Conservation (phyloP, 2,329 filamentous ascomycete species). For the Moelleriella libera region DNA sequence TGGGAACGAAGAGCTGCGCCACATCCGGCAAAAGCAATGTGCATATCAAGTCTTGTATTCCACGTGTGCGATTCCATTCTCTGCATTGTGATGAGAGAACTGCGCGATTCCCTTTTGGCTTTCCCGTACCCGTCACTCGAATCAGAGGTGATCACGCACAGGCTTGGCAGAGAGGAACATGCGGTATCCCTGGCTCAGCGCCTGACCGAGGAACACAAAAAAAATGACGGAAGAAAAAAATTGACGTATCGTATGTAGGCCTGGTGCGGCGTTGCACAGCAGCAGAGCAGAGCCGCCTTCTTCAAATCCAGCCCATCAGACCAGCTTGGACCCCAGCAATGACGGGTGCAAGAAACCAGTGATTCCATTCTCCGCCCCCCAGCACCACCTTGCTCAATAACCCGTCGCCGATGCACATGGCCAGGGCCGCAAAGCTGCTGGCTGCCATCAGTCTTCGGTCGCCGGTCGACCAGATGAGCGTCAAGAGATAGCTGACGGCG, state of each 20-base stretch:
- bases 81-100: too few relatives aligned
- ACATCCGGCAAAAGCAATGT: too few relatives aligned
- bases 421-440: slow-evolving; percentile 1
- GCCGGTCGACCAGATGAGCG: slow-evolving; percentile 6
- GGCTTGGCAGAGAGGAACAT: too few relatives aligned
- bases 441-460: slow-evolving; percentile 4
- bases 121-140: too few relatives aligned
- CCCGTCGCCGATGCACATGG: slow-evolving; percentile 6
- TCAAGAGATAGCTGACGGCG: slow-evolving; percentile 7
- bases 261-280: neutral
- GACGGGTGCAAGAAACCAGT: slow-evolving; percentile 8
- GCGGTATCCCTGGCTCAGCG: too few relatives aligned
- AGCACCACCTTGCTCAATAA: slow-evolving; percentile 6
- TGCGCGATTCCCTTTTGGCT: too few relatives aligned
- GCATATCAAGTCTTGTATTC: too few relatives aligned
- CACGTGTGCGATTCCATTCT: too few relatives aligned
- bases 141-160: too few relatives aligned
- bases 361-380: slow-evolving; percentile 9
- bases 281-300: neutral
- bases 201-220: too few relatives aligned
- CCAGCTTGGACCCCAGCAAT: neutral
- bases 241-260: neutral
- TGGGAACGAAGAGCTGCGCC: too few relatives aligned
- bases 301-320: neutral
- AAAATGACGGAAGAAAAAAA: neutral